Base-by-base conservation (phyloP, 2,329 filamentous ascomycete genomes). In the Penicillium olsonii region DNA sequence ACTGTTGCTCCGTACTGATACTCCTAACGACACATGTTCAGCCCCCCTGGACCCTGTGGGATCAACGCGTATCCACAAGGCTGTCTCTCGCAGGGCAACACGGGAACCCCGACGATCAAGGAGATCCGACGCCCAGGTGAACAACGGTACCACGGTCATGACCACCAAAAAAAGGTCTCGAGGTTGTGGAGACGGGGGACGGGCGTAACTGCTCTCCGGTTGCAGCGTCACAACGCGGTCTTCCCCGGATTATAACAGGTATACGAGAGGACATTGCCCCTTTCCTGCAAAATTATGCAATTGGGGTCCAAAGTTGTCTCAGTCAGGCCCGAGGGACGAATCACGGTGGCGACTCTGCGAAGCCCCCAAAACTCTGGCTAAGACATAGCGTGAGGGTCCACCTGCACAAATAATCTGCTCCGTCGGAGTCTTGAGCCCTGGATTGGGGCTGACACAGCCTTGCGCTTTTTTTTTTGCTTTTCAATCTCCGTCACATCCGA, bases 361-460 rank as follows among this genome's bases (percentile, higher is more conserved):
- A 6, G 29, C 12, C 29, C 7, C 29, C 2, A 31, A 31, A 31
- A 31, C 5, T 14, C 39, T 14, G n/a, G 5, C 15, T 26, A 17
- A 44, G 11, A 41, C 33, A 50, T 50, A 29, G 42, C 17, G n/a
- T 17, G 5, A 35, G 47, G 47, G 47, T 50, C 42, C 47, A 45
- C 29, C 6, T 31, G 29, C 29, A 31, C 29, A 31, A 31, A 31
- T 24, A 5, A 24, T 24, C 5, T 24, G 22, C 22, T 34, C 22
- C 8, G 4, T 24, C 5, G 22, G 22, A 8, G 22, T 24, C 22
- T 24, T 24, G 22, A 24, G 22, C 22, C 22, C 22, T 24, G 22
- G 22, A 24, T 24, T 24, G 22, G 22, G 22, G 22, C 22, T 8
- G 22, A 24, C 22, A 31, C 27, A 31, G 27, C 27, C 27, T 31